Evolutionary conservation across 176 grass and related monocot genomes (phyloP).

Genomic region (Triticum turgidum): DNA sequence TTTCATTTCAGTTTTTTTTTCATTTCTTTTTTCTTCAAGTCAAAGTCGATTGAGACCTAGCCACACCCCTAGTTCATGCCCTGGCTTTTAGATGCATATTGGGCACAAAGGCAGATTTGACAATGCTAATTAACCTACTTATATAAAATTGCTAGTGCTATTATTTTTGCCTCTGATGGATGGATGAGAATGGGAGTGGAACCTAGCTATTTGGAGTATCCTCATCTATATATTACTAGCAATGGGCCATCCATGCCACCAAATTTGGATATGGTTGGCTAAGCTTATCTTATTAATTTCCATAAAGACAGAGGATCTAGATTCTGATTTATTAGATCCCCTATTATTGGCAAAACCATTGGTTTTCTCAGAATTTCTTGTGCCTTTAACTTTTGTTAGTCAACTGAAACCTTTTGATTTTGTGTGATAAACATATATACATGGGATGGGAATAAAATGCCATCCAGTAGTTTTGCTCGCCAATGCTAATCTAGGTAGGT

Average conservation of each 20-base stretch:
- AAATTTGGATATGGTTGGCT: not conserved
- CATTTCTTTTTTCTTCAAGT: too few species aligned
- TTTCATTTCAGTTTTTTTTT: too few species aligned
- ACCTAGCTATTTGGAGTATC: not conserved
- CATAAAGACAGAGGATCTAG: not conserved
- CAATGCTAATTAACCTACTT: not conserved
- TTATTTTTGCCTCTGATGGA: not conserved
- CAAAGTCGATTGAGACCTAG: too few species aligned
- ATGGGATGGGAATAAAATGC: not conserved
- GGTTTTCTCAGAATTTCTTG: not conserved
- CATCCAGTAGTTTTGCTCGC: not conserved
- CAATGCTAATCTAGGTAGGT: too few species aligned
- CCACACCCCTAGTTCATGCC: too few species aligned
- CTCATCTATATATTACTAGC: not conserved
- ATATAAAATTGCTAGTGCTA: not conserved
- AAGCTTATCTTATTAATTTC: not conserved
- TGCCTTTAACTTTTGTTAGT: not conserved
- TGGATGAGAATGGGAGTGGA: not conserved
- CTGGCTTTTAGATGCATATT: not conserved
- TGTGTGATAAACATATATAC: not conserved
- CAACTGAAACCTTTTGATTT: not conserved
- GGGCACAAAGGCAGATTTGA: not conserved
- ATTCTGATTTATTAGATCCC: too few species aligned
- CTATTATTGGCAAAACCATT: too few species aligned
- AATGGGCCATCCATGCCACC: not conserved